These are phyloP conservation scores for Calamus simplicifolius DNA, from an alignment of 176 grass and related monocot genomes.

Conservation along the genomic window DNA sequence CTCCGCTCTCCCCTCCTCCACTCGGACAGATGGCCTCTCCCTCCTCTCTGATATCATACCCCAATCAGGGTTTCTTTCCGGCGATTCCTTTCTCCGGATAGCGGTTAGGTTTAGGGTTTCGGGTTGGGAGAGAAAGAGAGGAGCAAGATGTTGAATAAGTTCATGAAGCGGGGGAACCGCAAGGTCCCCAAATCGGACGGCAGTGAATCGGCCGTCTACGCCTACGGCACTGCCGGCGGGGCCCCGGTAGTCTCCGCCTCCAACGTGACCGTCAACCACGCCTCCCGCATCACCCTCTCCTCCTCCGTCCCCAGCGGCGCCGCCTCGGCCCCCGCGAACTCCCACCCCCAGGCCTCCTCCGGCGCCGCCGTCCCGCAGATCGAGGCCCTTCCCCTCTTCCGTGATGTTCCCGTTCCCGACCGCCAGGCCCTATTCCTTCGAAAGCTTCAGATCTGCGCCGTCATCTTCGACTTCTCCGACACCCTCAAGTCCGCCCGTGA, in stretches of 20 bases:
- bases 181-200: conserved; percentile 9
- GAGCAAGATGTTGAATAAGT: conserved; percentile 6
- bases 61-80: no score
- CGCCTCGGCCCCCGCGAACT: no score
- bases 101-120: no score
- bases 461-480: conserved; percentile 4
- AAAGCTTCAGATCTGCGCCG: conserved; percentile 14
- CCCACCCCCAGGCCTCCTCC: no score
- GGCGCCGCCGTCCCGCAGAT: background rate
- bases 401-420: conserved; percentile 1
- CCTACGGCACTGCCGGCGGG: background rate
- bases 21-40: no score
- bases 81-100: no score
- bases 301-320: background rate
- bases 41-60: no score
- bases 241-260: no score
- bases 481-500: conserved; percentile 1
- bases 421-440: conserved; percentile 7
- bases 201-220: background rate
- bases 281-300: conserved; percentile 5
- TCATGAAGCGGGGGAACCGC: conserved; percentile 12
- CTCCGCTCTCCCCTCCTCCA: no score
- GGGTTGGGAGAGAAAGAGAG: background rate
- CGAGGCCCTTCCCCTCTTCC: conserved; percentile 12
- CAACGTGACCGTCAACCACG: conserved; percentile 16